A percentile compares a stretch with the other conserved stretches of the same genome.
Evolutionary conservation across 306 rosid species (phyloP).

Genomic region (Astragalus membranaceus): DNA sequence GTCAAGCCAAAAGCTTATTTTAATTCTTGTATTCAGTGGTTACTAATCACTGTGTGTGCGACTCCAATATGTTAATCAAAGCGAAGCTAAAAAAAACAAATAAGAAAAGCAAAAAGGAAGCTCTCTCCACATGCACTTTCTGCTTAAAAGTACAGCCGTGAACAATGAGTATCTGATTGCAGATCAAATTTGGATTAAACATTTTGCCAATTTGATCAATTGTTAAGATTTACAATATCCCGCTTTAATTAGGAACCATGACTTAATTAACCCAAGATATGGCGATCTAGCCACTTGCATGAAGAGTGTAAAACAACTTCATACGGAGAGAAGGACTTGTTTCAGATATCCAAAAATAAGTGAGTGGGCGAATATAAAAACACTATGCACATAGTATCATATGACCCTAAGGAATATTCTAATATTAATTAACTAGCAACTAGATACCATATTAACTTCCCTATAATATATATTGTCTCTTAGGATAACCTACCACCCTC

Average conservation of each 20-base stretch:
- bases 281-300: conserved; percentile 31
- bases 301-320: not conserved
- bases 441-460: not conserved
- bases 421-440: not conserved
- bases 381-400: not conserved
- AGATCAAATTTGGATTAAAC: conserved; percentile 4
- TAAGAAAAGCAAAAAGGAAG: not conserved
- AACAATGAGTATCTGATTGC: not conserved
- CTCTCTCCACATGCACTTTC: conserved; percentile 6
- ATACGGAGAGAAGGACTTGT: not conserved
- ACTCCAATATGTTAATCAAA: not conserved
- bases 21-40: not conserved
- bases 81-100: not conserved
- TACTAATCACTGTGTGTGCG: not conserved
- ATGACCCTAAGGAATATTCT: not conserved
- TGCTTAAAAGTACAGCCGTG: not conserved
- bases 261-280: not conserved
- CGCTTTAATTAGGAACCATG: conserved; percentile 19
- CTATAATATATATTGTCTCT: conserved; percentile 12
- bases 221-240: not conserved
- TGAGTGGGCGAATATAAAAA: not conserved
- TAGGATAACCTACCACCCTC: not conserved
- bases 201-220: conserved; percentile 7
- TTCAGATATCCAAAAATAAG: not conserved
- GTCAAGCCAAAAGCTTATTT: not conserved